Conservation (phyloP, 106 monocot species). For the Gastrodia elata region DNA sequence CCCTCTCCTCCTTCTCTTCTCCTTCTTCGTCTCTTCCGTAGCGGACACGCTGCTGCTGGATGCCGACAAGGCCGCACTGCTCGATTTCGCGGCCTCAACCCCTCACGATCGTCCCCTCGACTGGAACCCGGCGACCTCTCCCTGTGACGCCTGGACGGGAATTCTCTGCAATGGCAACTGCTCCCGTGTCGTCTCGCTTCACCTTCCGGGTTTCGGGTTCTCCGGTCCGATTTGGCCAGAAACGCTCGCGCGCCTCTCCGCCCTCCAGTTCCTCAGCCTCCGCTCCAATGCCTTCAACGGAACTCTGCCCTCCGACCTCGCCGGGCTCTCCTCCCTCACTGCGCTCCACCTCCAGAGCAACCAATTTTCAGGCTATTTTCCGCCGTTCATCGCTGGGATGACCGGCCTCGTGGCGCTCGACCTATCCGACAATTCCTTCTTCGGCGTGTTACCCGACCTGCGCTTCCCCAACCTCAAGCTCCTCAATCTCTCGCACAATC, state of each 20-base stretch:
- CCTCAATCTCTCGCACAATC: slow-evolving; percentile 62
- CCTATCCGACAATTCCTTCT: not conserved
- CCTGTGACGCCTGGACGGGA: not conserved
- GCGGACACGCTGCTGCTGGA: not conserved
- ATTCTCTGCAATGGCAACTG: not conserved
- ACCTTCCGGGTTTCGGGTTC: not conserved
- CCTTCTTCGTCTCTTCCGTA: not conserved
- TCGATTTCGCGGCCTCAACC: not conserved
- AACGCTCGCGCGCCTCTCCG: not conserved
- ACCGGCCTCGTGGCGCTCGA: not conserved
- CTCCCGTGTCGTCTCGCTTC: not conserved
- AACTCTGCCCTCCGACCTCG: not conserved
- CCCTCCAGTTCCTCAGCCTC: slow-evolving; percentile 7
- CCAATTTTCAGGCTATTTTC: not conserved
- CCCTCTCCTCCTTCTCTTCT: not conserved
- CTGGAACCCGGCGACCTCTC: not conserved
- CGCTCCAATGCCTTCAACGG: slow-evolving; percentile 1
- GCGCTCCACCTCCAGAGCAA: not conserved
- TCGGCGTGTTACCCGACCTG: slow-evolving; percentile 28
- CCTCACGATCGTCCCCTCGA: not conserved
- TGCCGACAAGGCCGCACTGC: not conserved
- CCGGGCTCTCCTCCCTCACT: not conserved
- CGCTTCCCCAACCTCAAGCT: slow-evolving; percentile 37
- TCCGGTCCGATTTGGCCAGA: not conserved
- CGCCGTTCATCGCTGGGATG: not conserved